Evolutionary conservation across 305 asterid species (phyloP), one percentile per base, ranked within the genome.

Genomic region (Stenogyne calaminthoides): DNA sequence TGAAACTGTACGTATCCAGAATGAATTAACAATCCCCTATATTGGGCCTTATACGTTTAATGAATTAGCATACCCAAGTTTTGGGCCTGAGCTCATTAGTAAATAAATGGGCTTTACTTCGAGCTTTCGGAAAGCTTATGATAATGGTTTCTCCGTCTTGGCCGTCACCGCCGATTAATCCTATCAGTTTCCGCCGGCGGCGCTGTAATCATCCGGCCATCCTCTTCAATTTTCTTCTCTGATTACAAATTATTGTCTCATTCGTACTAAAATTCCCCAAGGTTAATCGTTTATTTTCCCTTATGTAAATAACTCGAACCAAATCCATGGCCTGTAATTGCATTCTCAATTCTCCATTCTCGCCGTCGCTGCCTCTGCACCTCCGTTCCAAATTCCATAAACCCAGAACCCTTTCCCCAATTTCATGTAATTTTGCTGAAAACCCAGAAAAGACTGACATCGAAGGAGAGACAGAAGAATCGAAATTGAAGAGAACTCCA

Each of bases 321-420:
- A 64, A 25, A 69, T 81, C 59, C 67, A 88, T 88, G 95, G 91
- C 93, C 39, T 77, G 80, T 76, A 77, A 65, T 69, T 78, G 72
- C 80, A 56, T 58, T 71, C 81, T 82, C 81, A 76, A 77, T 74
- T 78, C 88, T 81, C 77, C 87, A 20, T 77, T 86, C 76, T 60
- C 76, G 27, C 81, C 89, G 66, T 59, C 84, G 11, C 60, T 75
- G 27, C 79, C 78, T 19, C 67, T 52, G 20, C 63, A 14, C 52
- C 32, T 47, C 55, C 80, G 67, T 57, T 80, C 69, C 39, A 69
- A 73, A 25, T 81, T 63, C 82, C 74, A 32, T 58, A 86, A 77
- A 67, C 72, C 77, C 83, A 81, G 78, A 82, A 36, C 72, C 66
- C 80, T 70, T n/a, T 14, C 63, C 72, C 69, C 76, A 73, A 79